Evolutionary conservation across 208 protist genomes (phyloP).

Genomic region (Angomonas desouzai): DNA sequence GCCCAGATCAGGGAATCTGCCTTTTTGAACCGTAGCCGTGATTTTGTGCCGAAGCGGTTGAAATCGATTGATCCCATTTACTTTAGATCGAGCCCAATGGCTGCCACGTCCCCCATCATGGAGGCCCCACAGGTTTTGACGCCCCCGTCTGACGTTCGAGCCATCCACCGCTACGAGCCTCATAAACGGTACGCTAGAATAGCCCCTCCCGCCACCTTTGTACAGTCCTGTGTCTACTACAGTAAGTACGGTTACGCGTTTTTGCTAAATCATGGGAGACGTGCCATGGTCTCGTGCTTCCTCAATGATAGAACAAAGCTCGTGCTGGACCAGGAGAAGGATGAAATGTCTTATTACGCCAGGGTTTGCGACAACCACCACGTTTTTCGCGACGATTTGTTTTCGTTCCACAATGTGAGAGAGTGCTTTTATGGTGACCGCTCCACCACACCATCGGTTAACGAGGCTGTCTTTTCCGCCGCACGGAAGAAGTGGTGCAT

Average conservation of each 20-base stretch:
- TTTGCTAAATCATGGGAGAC: slow-evolving; percentile 18
- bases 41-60: neutral
- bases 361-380: neutral
- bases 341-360: neutral
- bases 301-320: slow-evolving; percentile 65
- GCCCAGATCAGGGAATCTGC: slow-evolving; percentile 9
- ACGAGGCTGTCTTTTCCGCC: neutral
- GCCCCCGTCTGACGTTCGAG: neutral
- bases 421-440: neutral
- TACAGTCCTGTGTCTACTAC: slow-evolving; percentile 30
- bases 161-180: neutral
- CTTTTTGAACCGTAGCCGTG: slow-evolving; percentile 4
- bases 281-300: slow-evolving; percentile 22
- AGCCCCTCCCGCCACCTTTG: slow-evolving; percentile 23
- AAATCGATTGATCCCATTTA: neutral
- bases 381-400: neutral
- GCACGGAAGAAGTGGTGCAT: slow-evolving; percentile 8
- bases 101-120: slow-evolving; percentile 3
- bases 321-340: slow-evolving; percentile 10
- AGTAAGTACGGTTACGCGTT: slow-evolving; percentile 58
- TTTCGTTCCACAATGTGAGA: neutral
- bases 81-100: neutral
- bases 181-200: slow-evolving; percentile 15
- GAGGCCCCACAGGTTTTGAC: neutral
- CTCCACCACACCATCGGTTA: neutral